These are phyloP conservation scores for Microbotryum scabiosae DNA, from an alignment of 1,284 basidiomycete species.

Conservation along the genomic window DNA sequence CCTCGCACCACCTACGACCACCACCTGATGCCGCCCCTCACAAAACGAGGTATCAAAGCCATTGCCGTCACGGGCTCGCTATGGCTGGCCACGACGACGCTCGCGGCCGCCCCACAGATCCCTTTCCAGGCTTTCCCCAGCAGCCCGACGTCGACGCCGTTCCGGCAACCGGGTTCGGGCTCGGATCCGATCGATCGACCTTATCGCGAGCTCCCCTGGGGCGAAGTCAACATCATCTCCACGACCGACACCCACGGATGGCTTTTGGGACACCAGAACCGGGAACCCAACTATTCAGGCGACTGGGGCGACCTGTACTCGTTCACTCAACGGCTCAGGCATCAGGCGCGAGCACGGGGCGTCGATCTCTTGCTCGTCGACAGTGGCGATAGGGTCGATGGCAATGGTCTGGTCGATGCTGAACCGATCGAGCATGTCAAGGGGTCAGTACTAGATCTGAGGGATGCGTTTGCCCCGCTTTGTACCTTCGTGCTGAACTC, in stretches of 20 bases:
- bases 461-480: too few species aligned
- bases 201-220: conserved; percentile 30
- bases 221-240: conserved; percentile 31
- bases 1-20: too few species aligned
- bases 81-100: background rate
- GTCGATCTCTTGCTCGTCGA: conserved; percentile 36
- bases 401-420: conserved; percentile 35
- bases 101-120: background rate
- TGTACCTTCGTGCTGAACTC: background rate
- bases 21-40: too few species aligned
- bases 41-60: too few species aligned
- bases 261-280: conserved; percentile 33
- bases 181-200: conserved; percentile 18
- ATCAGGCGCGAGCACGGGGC: conserved; percentile 16
- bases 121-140: background rate
- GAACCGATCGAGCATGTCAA: conserved; percentile 16
- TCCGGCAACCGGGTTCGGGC: conserved; percentile 22
- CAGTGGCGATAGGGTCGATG: conserved; percentile 34
- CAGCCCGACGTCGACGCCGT: background rate
- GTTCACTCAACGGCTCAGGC: conserved; percentile 13
- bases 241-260: conserved; percentile 35
- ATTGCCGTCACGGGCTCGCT: too few species aligned
- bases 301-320: conserved; percentile 35
- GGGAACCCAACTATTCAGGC: conserved; percentile 32
- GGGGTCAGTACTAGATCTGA: conserved; percentile 4